phyloP scores from a whole-genome alignment of 1,284 basidiomycete species.

The Ceratobasidium sp. region DNA sequence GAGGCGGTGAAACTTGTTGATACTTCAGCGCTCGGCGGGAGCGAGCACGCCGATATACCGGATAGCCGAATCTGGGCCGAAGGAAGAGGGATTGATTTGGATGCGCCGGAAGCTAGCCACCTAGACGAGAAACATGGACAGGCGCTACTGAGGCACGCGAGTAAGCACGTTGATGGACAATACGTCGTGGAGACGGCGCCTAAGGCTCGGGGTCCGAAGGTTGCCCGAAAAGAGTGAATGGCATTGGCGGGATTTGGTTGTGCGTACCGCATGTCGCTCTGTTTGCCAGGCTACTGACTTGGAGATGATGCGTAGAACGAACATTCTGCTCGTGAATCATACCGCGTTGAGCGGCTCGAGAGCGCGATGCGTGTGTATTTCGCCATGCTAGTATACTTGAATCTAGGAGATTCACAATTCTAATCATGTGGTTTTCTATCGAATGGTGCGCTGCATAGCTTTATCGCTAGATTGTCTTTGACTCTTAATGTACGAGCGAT shows the following conservation, averaged over 20 bases:
- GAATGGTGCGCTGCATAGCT: neutral
- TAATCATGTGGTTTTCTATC: neutral
- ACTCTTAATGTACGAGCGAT: neutral
- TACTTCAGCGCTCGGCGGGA: conserved; percentile 44
- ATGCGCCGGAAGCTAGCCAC: conserved; percentile 45
- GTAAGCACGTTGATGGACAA: conserved; percentile 31
- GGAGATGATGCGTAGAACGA: neutral
- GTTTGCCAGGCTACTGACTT: neutral
- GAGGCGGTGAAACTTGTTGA: conserved; percentile 74
- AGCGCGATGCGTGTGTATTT: conserved; percentile 14
- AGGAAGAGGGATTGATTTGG: conserved; percentile 54
- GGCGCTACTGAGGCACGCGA: conserved; percentile 26
- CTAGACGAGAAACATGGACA: conserved; percentile 52
- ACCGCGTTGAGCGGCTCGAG: neutral
- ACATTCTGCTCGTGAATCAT: neutral
- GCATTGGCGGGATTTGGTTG: neutral
- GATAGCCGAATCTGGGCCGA: conserved; percentile 61
- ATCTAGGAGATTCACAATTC: neutral
- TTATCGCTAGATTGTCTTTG: neutral
- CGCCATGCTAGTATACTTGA: neutral
- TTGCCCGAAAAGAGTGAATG: neutral
- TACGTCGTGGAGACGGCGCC: conserved; percentile 33
- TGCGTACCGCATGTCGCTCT: conserved; percentile 7
- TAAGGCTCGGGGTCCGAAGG: conserved; percentile 4
- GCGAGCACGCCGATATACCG: conserved; percentile 52